A percentile compares a stretch with the other conserved stretches of the same genome.
Conservation (phyloP, 2,329 filamentous ascomycete species). For the Ascochyta rabiei region DNA sequence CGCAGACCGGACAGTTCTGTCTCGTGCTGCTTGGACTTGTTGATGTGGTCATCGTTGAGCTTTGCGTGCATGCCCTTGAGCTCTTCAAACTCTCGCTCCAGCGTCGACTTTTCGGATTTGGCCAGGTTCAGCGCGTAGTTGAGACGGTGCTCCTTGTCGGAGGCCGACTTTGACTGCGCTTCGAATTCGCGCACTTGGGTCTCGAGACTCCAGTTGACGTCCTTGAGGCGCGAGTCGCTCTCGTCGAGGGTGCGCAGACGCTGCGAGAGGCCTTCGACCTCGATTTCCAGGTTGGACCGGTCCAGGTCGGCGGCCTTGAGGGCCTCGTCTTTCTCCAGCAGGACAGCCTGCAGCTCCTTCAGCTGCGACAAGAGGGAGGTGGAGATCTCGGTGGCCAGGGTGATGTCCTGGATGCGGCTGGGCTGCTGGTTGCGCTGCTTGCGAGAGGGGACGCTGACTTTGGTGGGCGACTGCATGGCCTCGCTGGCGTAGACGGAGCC, state of each 20-base stretch:
- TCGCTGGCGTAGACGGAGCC: conserved; percentile 73
- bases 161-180: conserved; percentile 73
- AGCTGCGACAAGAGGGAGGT: conserved; percentile 94
- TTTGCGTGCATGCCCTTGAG: conserved; percentile 80
- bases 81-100: conserved; percentile 90
- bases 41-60: conserved; percentile 78
- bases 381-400: conserved; percentile 98
- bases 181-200: conserved; percentile 87
- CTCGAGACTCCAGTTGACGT: conserved; percentile 98
- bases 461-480: conserved; percentile 84
- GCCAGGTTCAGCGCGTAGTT: conserved; percentile 72
- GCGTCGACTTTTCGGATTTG: conserved; percentile 74
- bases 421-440: conserved; percentile 89
- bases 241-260: conserved; percentile 85
- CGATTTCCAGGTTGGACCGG: conserved; percentile 79
- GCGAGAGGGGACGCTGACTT: conserved; percentile 83
- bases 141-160: conserved; percentile 83
- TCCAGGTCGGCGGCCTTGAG: conserved; percentile 76
- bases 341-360: conserved; percentile 81
- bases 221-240: conserved; percentile 94
- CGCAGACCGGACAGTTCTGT: conserved; percentile 85
- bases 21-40: conserved; percentile 81
- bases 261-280: conserved; percentile 78
- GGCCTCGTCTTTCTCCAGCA: conserved; percentile 87
- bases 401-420: conserved; percentile 90